A percentile compares a stretch with the other conserved stretches of the same genome.
These are phyloP conservation scores for Solanum gandarillasii DNA, from an alignment of 257 asterid genomes.

Conservation along the genomic window DNA sequence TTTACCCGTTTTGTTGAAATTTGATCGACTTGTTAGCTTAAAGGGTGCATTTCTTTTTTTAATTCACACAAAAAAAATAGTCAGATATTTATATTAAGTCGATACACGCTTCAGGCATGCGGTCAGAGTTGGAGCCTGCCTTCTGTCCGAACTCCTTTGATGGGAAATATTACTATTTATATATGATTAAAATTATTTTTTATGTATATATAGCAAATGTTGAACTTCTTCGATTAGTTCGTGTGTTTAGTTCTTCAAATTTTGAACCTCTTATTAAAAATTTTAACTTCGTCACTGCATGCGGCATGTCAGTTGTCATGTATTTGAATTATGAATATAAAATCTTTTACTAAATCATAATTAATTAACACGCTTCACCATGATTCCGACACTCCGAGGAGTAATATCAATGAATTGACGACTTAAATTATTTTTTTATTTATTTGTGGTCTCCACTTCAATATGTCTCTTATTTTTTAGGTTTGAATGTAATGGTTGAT, in stretches of 20 bases:
- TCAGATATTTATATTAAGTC: not conserved
- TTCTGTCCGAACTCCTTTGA: no score
- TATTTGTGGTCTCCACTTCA: no score
- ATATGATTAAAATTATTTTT: no score
- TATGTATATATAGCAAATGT: no score
- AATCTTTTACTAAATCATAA: not conserved
- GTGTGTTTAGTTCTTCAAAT: no score
- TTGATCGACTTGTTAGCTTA: not conserved
- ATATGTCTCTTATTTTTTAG: no score
- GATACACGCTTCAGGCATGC: not conserved
- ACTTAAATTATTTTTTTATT: not conserved
- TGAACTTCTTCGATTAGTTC: no score
- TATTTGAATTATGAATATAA: not conserved
- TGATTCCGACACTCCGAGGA: not conserved
- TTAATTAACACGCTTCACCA: not conserved
- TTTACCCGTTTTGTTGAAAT: not conserved
- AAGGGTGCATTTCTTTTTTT: not conserved
- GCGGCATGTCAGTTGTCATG: not conserved
- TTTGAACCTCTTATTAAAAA: no score
- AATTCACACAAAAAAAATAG: not conserved
- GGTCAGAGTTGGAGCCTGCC: no score
- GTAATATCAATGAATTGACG: not conserved
- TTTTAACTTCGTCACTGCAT: no score
- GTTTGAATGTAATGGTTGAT: not conserved
- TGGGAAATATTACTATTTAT: no score